Conservation (phyloP, 2,329 filamentous ascomycete species). For the Scedosporium apiospermum region DNA sequence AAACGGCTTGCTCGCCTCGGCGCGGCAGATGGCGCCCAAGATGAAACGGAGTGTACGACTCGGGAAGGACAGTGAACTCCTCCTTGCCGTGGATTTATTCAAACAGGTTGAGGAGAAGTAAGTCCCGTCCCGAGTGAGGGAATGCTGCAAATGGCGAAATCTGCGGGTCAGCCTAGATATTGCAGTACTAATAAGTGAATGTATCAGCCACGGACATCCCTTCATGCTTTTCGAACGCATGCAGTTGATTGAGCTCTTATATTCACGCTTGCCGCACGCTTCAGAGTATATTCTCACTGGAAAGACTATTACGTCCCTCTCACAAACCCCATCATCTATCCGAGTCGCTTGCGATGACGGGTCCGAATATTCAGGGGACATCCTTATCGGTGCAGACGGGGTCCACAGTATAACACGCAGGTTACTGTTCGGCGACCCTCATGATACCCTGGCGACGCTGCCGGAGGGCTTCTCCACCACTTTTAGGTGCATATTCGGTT, state of each 20-base stretch:
- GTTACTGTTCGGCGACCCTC: neutral
- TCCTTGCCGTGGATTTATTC: neutral
- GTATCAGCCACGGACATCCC: slow-evolving; percentile 14
- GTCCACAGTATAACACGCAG: slow-evolving; percentile 25
- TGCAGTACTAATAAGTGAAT: too few relatives aligned
- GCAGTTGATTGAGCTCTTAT: slow-evolving; percentile 12
- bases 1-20: slow-evolving; percentile 12
- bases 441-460: neutral
- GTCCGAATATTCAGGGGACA: slow-evolving; percentile 20
- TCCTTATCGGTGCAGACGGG: slow-evolving; percentile 33
- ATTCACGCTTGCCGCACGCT: slow-evolving; percentile 11
- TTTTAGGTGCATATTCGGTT: neutral
- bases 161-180: too few relatives aligned
- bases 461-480: neutral
- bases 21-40: slow-evolving; percentile 10
- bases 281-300: slow-evolving; percentile 10
- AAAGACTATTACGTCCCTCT: slow-evolving; percentile 12
- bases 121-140: neutral
- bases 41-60: slow-evolving; percentile 2
- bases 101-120: neutral
- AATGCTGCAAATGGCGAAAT: too few relatives aligned
- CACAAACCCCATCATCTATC: slow-evolving; percentile 13
- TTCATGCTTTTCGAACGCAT: slow-evolving; percentile 15
- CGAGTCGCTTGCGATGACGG: slow-evolving; percentile 24
- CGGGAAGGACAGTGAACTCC: neutral